These are phyloP conservation scores for Gyrodon lividus DNA, from an alignment of 768 basidiomycete genomes.

Conservation along the genomic window DNA sequence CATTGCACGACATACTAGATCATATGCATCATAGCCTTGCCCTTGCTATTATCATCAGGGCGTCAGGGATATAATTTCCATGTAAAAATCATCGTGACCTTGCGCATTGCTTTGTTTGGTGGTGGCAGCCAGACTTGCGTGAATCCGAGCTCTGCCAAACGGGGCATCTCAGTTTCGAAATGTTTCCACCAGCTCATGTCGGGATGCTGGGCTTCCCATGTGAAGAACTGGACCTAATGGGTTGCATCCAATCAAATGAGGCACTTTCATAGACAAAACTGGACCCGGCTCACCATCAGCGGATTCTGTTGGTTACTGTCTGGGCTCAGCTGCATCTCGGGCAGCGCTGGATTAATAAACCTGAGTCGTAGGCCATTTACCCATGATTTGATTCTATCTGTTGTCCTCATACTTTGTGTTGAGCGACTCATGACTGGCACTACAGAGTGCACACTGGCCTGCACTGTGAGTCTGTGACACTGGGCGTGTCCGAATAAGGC, in stretches of 20 bases:
- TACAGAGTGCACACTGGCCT: too few species aligned
- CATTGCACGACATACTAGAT: constrained; percentile 51
- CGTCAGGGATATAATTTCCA: constrained; percentile 2
- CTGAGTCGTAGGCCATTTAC: constrained; percentile 21
- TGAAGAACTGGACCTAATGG: constrained; percentile 75
- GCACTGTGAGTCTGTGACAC: too few species aligned
- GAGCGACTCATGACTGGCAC: too few species aligned
- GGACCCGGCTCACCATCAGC: constrained; percentile 54
- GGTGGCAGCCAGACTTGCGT: constrained; percentile 86
- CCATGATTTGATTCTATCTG: constrained; percentile 15
- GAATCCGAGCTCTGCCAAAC: constrained; percentile 63
- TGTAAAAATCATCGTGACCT: constrained; percentile 34
- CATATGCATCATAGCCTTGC: constrained; percentile 84
- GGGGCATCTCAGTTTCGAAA: constrained; percentile 63
- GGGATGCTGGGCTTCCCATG: constrained; percentile 66
- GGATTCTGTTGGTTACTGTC: constrained; percentile 50
- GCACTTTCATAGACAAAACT: neutral
- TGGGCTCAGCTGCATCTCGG: constrained; percentile 62
- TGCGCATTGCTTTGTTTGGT: constrained; percentile 72
- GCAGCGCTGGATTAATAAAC: constrained; percentile 42
- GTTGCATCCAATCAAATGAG: neutral
- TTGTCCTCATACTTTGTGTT: constrained; percentile 10
- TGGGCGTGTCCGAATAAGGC: too few species aligned
- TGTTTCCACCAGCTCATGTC: constrained; percentile 79
- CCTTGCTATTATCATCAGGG: constrained; percentile 47